Percentiles rank a stretch among this genome's conserved stretches.
Evolutionary conservation across 768 basidiomycete genomes (phyloP).

Genomic region (Kwoniella dejecticola): DNA sequence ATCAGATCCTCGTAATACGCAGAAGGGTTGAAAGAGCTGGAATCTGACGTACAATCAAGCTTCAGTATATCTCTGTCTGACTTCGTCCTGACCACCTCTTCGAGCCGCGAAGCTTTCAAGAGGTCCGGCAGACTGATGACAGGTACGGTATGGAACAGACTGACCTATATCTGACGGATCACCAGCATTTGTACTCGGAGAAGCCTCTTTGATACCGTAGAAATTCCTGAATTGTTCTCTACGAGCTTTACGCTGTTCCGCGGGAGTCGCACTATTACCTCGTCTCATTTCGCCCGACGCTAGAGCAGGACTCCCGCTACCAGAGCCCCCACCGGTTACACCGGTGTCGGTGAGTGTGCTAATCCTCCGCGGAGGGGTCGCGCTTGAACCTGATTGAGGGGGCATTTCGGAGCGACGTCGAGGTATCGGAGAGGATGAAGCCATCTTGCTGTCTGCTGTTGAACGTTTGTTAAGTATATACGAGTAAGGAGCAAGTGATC

Average conservation of each 20-base stretch:
- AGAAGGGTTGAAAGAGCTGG: slow-evolving; percentile 38
- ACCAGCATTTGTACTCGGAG: slow-evolving; percentile 9
- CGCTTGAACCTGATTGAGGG: background rate
- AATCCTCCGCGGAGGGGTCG: slow-evolving; percentile 3
- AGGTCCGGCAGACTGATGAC: too few species aligned
- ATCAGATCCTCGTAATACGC: slow-evolving; percentile 51
- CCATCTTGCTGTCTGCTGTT: background rate
- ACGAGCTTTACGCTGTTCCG: slow-evolving; percentile 38
- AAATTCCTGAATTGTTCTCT: slow-evolving; percentile 45
- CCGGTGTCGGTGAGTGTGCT: slow-evolving; percentile 15
- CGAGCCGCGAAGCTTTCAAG: too few species aligned
- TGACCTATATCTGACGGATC: slow-evolving; percentile 39
- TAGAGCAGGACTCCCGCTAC: too few species aligned
- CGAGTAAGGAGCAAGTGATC: too few species aligned
- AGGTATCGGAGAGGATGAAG: slow-evolving; percentile 12
- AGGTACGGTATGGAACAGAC: too few species aligned
- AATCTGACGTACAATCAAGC: slow-evolving; percentile 30
- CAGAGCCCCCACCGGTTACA: background rate
- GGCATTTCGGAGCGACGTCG: slow-evolving; percentile 17
- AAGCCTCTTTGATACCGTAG: slow-evolving; percentile 40
- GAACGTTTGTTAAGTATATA: too few species aligned
- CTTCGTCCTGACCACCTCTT: too few species aligned
- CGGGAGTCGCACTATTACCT: background rate
- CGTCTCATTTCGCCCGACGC: slow-evolving; percentile 9
- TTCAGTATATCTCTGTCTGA: too few species aligned